Base-by-base conservation (phyloP, 768 basidiomycete species). In the Rhizopogon sp. region DNA sequence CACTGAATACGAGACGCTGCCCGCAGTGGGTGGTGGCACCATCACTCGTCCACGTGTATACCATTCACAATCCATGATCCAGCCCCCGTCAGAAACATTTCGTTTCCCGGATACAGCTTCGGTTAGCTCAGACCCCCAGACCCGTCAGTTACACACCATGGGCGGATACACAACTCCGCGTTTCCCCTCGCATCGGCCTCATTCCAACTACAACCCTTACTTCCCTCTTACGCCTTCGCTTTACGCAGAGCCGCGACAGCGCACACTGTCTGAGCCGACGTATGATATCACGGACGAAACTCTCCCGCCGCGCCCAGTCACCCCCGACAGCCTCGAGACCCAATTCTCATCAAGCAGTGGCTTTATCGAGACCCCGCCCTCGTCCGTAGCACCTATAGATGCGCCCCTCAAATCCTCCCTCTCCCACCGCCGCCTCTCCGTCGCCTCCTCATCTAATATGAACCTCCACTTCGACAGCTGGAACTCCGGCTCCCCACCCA, bases 21-120 rank as follows among this genome's bases (percentile, higher is more conserved):
- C 94, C 11, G 94, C 95, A 3, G 88, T 97, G 4, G 94, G 95
- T 16, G 93, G 93, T 13, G 94, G 94, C 0, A 85, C 81, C 0
- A 82, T 97, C 60, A 88, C 87, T 9, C 83, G 92, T 13, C 95
- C 95, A 1, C 77, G 93, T 5, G 80, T 95, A 33, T 84, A 83
- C 59, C 95, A 95, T 66, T 84, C 91, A 0, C 93, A 95, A 63
- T 90, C 89, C 1, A 81, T 82, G 64, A 85, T 89, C 29, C 79
- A 84, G 56, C 66, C 79, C 25, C 71, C 81, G 3, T 31, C 59
- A 2, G 61, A 64, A 35, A 60, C 63, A n/a, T 59, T 62, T 41
- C 60, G 52, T 20, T 9, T 54, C 3, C 22, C 43, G 28, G 54
- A 96, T 69, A 80, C 86, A 20, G 83, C 83, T 56, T 35, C 46